These are phyloP conservation scores for Termitomyces sp. DNA, from an alignment of 768 basidiomycete species.

Conservation along the genomic window DNA sequence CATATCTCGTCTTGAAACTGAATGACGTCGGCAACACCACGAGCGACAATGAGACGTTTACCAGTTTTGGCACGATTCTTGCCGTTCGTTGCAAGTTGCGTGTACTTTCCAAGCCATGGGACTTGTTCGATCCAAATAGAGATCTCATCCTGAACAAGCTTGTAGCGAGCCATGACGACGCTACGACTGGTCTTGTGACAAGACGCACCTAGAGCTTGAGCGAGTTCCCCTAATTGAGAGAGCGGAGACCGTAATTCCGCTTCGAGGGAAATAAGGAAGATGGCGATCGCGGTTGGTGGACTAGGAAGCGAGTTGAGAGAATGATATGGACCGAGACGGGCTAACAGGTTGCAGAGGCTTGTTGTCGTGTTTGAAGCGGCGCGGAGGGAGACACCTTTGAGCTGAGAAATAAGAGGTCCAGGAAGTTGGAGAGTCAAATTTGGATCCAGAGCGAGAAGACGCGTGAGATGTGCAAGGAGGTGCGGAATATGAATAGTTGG, in stretches of 20 bases:
- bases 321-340: conserved; percentile 30
- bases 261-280: conserved; percentile 68
- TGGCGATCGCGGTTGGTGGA: conserved; percentile 56
- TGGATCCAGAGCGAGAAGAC: conserved; percentile 20
- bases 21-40: conserved; percentile 64
- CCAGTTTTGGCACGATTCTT: conserved; percentile 53
- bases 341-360: conserved; percentile 37
- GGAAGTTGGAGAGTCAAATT: conserved; percentile 23
- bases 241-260: conserved; percentile 50
- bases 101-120: conserved; percentile 67
- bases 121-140: conserved; percentile 56
- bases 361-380: conserved; percentile 38
- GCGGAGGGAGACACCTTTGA: conserved; percentile 35
- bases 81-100: conserved; percentile 20
- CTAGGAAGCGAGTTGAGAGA: conserved; percentile 31
- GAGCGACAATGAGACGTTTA: conserved; percentile 60
- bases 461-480: conserved; percentile 47
- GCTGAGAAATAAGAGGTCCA: conserved; percentile 27
- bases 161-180: conserved; percentile 67
- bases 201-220: conserved; percentile 47
- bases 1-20: conserved; percentile 63
- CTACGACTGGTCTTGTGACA: conserved; percentile 40
- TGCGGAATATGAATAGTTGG: conserved; percentile 53
- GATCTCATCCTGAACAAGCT: conserved; percentile 53
- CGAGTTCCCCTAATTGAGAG: conserved; percentile 49